Evolutionary conservation across 2,329 filamentous ascomycete species (phyloP).

Genomic region (Emmonsia crescens): DNA sequence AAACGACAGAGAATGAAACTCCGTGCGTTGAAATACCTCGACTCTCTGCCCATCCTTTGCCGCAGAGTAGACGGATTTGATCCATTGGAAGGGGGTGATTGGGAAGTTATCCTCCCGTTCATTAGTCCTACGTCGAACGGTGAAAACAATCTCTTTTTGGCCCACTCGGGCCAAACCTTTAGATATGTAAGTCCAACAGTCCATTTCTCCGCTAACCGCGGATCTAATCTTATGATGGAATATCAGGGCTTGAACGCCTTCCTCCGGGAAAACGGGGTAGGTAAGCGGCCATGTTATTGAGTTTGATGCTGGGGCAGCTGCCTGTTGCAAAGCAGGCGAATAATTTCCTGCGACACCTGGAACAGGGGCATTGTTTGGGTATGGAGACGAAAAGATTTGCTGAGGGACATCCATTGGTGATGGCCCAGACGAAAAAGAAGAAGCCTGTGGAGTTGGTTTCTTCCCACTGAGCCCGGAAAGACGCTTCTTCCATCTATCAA

Average conservation of each 20-base stretch:
- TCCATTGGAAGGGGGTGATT: conserved; percentile 7
- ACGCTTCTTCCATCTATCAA: conserved; percentile 4
- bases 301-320: not conserved
- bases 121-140: not conserved
- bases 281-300: conserved; percentile 5
- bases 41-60: conserved; percentile 6
- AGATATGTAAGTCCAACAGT: conserved; percentile 11
- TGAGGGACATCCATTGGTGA: not conserved
- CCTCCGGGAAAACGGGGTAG: conserved; percentile 2
- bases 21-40: conserved; percentile 7
- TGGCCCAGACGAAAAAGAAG: not conserved
- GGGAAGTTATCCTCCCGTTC: conserved; percentile 7
- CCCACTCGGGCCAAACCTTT: conserved; percentile 5
- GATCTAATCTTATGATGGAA: conserved; percentile 7
- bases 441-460: not conserved
- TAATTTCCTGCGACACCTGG: not conserved
- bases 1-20: conserved; percentile 6
- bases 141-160: conserved; percentile 10
- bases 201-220: conserved; percentile 5
- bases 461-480: not conserved
- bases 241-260: conserved; percentile 3
- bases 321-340: not conserved
- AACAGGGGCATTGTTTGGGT: not conserved
- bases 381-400: not conserved
- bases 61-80: conserved; percentile 6